Base-by-base conservation (phyloP, 352 stramenopile genomes). In the Phytophthora citrophthora region DNA sequence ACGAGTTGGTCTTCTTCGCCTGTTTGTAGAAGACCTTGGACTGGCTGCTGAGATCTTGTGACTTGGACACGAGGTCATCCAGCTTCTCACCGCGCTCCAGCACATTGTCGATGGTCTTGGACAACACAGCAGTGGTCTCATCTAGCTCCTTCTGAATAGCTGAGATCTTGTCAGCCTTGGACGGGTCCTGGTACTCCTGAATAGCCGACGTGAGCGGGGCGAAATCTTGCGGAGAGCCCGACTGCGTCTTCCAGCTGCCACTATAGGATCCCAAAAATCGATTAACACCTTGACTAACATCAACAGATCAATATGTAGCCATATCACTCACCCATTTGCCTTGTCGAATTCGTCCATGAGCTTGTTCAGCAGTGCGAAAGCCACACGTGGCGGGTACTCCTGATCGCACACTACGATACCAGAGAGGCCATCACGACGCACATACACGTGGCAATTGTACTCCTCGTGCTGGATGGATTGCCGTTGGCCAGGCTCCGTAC, bases 11-110 rank as follows among this genome's bases (percentile, higher is more conserved):
- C 86, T 99, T 99, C 79, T 98, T 98, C 27, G 98, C 97, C 70
- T 99, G 95, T 75, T 99, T 99, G 91, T 99, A 99, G 81, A 99
- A 99, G 79, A 99, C 97, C 87, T 99, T 99, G 51, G 94, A 99
- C 80, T 99, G 97, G 64, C 86, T 95, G 67, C 90, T 98, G 59
- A 99, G 83, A 73, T 99, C 97, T 75, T 99, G 95, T 62, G 93
- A 99, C 70, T 98, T 98, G 68, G 98, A 97, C 48, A 99, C 98
- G 13, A 99, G 86, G 66, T 98, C 97, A 79, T 99, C 97, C 53
- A 99, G 88, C 72, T 99, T 99, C 64, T 99, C 97, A 31, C 97
- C 97, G 57, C 98, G 89, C 65, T 99, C 96, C 62, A 99, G 89
- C 39, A 99, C 97, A 50, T 91, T 98, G 83, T 99, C 97, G 76